Percentiles rank a stretch among this genome's conserved stretches.
These are phyloP conservation scores for Nemania sp. DNA, from an alignment of 2,329 filamentous ascomycete genomes.

Conservation along the genomic window DNA sequence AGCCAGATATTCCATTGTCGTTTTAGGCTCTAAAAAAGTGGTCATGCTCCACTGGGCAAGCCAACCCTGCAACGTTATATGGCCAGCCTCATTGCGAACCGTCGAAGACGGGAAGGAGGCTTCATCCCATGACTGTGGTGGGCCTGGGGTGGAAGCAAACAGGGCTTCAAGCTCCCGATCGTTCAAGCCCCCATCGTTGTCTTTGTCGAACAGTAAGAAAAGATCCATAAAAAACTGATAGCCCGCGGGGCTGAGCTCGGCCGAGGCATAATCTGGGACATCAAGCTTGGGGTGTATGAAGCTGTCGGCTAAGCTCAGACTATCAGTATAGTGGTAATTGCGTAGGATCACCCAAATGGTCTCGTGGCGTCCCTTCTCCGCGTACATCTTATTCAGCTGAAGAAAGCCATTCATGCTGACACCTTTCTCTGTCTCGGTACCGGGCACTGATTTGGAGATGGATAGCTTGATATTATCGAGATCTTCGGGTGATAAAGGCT, in stretches of 20 bases:
- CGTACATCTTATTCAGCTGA: slow-evolving; percentile 91
- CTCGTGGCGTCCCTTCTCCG: slow-evolving; percentile 95
- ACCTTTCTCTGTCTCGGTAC: slow-evolving; percentile 66
- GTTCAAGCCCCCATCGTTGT: slow-evolving; percentile 94
- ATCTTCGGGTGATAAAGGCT: slow-evolving; percentile 78
- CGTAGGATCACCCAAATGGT: slow-evolving; percentile 97
- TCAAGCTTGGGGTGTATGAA: slow-evolving; percentile 95
- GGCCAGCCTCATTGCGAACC: slow-evolving; percentile 89
- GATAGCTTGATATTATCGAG: slow-evolving; percentile 89
- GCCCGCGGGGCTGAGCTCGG: slow-evolving; percentile 88
- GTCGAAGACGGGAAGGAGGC: slow-evolving; percentile 90
- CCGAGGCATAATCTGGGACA: slow-evolving; percentile 87
- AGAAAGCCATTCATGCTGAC: slow-evolving; percentile 85
- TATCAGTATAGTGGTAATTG: slow-evolving; percentile 96
- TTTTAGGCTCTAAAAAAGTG: slow-evolving; percentile 93
- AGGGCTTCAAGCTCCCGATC: slow-evolving; percentile 81
- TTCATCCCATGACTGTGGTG: slow-evolving; percentile 85
- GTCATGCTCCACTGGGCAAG: slow-evolving; percentile 99
- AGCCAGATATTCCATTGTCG: slow-evolving; percentile 91
- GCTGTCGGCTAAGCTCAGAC: slow-evolving; percentile 83
- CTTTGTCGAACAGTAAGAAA: slow-evolving; percentile 93
- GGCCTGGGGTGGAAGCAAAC: slow-evolving; percentile 89
- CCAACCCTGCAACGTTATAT: slow-evolving; percentile 97
- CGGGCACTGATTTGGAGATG: slow-evolving; percentile 70
- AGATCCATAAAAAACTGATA: slow-evolving; percentile 98